Conservation (phyloP, 1,284 basidiomycete species). For the Phellopilus nigrolimitatus region DNA sequence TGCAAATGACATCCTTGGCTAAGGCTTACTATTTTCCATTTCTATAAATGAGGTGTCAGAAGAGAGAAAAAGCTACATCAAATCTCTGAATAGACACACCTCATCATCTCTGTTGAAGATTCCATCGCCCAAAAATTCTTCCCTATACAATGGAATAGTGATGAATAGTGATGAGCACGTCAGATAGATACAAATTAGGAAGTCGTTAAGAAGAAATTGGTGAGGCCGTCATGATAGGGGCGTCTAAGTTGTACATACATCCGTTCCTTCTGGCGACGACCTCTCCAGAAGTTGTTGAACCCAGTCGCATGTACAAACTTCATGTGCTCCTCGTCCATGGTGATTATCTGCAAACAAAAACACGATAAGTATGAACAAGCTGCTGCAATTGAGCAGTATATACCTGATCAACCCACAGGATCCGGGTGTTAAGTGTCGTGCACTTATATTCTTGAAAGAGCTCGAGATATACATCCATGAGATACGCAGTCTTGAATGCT, state of each 20-base stretch:
- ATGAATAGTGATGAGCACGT: background rate
- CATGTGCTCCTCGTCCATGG: constrained; percentile 65
- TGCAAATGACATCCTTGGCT: background rate
- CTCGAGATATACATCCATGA: constrained; percentile 55
- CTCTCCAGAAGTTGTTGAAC: constrained; percentile 62
- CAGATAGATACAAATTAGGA: background rate
- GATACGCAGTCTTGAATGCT: constrained; percentile 52
- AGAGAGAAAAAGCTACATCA: constrained; percentile 7
- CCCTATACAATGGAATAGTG: constrained; percentile 36
- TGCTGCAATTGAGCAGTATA: constrained; percentile 24
- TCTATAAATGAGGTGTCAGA: constrained; percentile 28
- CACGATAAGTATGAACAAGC: constrained; percentile 5
- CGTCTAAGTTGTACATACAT: constrained; percentile 39
- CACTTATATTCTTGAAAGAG: constrained; percentile 64
- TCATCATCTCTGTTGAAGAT: constrained; percentile 73
- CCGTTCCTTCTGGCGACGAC: constrained; percentile 54
- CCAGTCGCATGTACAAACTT: constrained; percentile 65
- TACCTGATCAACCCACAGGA: constrained; percentile 64
- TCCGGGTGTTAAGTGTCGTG: constrained; percentile 60
- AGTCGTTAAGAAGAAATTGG: background rate
- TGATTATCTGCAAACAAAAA: constrained; percentile 55
- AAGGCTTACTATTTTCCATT: constrained; percentile 46
- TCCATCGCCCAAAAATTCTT: constrained; percentile 61
- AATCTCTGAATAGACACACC: constrained; percentile 36
- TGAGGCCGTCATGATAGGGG: background rate